A percentile compares a stretch with the other conserved stretches of the same genome.
Conservation (phyloP, 331 rosid species). For the Rhamnella rubrinervis region DNA sequence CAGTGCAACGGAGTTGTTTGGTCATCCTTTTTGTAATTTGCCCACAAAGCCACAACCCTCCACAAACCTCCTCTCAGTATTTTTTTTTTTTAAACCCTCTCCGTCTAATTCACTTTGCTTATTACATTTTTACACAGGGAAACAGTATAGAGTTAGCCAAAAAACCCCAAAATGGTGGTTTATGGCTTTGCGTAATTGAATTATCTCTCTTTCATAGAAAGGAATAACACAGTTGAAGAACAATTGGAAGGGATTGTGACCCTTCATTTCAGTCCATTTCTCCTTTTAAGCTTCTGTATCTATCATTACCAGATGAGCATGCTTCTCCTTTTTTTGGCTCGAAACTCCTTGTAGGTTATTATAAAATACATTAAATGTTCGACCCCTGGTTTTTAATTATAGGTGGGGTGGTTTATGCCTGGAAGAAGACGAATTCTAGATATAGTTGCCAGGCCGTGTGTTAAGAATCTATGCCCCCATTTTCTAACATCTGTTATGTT, state of each 20-base stretch:
- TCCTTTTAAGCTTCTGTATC: constrained; percentile 11
- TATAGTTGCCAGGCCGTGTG: constrained; percentile 6
- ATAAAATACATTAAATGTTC: constrained; percentile 4
- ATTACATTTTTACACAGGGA: not conserved
- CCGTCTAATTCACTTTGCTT: constrained; percentile 5
- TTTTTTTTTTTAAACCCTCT: not conserved
- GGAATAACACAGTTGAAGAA: constrained; percentile 12
- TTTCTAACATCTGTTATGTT: not conserved
- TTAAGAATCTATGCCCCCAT: constrained; percentile 7
- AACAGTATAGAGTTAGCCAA: too few species aligned
- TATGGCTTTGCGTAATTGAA: not conserved
- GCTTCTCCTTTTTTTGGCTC: not conserved
- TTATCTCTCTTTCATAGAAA: not conserved
- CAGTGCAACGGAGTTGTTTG: constrained; percentile 44
- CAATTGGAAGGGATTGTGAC: constrained; percentile 9
- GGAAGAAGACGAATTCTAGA: constrained; percentile 3
- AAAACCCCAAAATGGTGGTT: not conserved
- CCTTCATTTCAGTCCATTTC: constrained; percentile 4
- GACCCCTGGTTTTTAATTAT: constrained; percentile 1
- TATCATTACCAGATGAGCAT: constrained; percentile 2
- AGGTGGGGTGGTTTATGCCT: constrained; percentile 21
- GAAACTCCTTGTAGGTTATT: too few species aligned
- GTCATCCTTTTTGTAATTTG: constrained; percentile 33
- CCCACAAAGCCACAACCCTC: constrained; percentile 27
- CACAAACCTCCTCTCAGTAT: constrained; percentile 4